phyloP scores from a whole-genome alignment of 106 monocot species.

The Narthecium ossifragum region DNA sequence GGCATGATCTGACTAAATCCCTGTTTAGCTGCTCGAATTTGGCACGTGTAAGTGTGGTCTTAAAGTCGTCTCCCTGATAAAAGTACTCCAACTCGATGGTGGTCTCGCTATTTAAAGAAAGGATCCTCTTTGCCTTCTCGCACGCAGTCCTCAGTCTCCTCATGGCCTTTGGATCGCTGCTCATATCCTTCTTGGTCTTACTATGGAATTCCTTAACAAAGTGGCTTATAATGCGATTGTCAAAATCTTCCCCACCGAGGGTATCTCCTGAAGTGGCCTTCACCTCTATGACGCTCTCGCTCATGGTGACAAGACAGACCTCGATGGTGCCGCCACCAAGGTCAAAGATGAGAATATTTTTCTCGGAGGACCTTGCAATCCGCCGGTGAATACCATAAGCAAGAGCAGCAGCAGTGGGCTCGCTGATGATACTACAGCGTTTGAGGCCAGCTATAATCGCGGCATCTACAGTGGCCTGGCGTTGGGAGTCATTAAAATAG shows the following conservation, averaged over 20 bases:
- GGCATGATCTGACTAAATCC: conserved; percentile 17
- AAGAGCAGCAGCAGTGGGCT: no score
- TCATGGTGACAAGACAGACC: conserved; percentile 41
- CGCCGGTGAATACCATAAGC: no score
- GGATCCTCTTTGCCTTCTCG: no score
- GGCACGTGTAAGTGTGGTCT: conserved; percentile 18
- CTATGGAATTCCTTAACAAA: conserved; percentile 40
- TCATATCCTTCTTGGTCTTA: conserved; percentile 48
- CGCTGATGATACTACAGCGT: no score
- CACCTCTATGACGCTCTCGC: conserved; percentile 39
- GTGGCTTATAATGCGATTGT: conserved; percentile 34
- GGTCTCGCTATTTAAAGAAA: no score
- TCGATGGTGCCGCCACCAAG: conserved; percentile 45
- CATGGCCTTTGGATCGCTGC: conserved; percentile 23
- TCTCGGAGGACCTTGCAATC: no score
- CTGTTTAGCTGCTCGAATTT: conserved; percentile 20
- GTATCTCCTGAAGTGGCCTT: no score
- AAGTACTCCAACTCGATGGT: conserved; percentile 16
- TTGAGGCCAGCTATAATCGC: no score
- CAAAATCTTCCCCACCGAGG: conserved; percentile 37
- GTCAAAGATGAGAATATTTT: no score
- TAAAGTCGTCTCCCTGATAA: conserved; percentile 15
- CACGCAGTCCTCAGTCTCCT: conserved; percentile 24
- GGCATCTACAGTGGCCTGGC: no score
- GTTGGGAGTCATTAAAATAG: no score